Percentiles rank a stretch among this genome's conserved stretches.
Evolutionary conservation across 1,284 basidiomycete species (phyloP).

Genomic region (Trichosporon sp.): DNA sequence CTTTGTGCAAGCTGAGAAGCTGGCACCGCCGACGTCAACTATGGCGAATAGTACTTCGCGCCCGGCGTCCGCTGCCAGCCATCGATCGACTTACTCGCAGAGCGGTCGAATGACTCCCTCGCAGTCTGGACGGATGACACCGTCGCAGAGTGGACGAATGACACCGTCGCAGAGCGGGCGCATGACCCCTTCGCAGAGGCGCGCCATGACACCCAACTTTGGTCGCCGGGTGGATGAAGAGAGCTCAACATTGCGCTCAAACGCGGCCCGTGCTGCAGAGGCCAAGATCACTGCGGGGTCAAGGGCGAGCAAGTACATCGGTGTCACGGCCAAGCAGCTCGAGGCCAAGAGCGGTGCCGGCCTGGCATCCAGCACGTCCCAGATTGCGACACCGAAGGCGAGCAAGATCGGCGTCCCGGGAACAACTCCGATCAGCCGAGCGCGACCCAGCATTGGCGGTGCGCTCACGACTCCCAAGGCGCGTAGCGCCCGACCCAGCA

Average conservation of each 20-base stretch:
- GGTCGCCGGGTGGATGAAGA: constrained; percentile 3
- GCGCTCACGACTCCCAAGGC: constrained; percentile 51
- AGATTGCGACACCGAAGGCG: constrained; percentile 43
- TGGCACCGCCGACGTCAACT: constrained; percentile 67
- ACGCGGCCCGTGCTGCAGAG: constrained; percentile 44
- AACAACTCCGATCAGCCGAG: constrained; percentile 39
- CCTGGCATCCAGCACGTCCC: constrained; percentile 38
- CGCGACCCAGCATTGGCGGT: constrained; percentile 50
- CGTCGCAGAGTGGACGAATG: constrained; percentile 43
- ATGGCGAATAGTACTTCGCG: constrained; percentile 58
- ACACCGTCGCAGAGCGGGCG: constrained; percentile 38
- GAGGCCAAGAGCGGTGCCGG: constrained; percentile 52
- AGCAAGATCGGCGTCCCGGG: constrained; percentile 44
- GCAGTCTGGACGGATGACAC: constrained; percentile 61
- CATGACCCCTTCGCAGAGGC: constrained; percentile 29
- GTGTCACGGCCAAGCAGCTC: constrained; percentile 79
- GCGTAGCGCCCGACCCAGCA: constrained; percentile 39
- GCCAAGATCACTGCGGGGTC: constrained; percentile 72
- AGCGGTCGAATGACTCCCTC: constrained; percentile 62
- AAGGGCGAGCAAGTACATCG: constrained; percentile 71
- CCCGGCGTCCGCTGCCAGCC: constrained; percentile 78
- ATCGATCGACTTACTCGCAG: constrained; percentile 49
- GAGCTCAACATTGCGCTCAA: constrained; percentile 35
- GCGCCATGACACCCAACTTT: constrained; percentile 30
- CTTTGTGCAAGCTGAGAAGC: constrained; percentile 79